phyloP scores from a whole-genome alignment of 2,329 filamentous ascomycete genomes.

The Fusarium pseudocircinatum region DNA sequence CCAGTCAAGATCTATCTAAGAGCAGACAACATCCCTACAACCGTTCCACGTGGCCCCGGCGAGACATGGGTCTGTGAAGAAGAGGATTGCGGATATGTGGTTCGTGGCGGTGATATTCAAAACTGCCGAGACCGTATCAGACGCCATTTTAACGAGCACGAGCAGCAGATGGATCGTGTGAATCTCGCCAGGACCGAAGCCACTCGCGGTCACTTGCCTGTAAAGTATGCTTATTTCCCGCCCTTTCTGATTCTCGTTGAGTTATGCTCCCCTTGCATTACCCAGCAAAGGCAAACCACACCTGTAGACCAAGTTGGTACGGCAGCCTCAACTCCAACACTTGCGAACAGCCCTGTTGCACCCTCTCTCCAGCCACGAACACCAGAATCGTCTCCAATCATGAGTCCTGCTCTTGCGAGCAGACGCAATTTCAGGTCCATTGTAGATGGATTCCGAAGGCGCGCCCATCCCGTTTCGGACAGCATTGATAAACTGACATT shows the following conservation, averaged over 20 bases:
- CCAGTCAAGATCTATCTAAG: constrained; percentile 57
- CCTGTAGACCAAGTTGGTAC: not conserved
- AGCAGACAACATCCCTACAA: constrained; percentile 60
- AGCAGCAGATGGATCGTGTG: constrained; percentile 61
- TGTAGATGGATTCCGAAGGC: constrained; percentile 42
- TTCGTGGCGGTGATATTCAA: constrained; percentile 68
- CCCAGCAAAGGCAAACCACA: not conserved
- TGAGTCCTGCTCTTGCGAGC: constrained; percentile 26
- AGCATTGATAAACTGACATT: constrained; percentile 46
- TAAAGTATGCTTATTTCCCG: constrained; percentile 61
- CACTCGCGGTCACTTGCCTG: constrained; percentile 60
- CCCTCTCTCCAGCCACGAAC: not conserved
- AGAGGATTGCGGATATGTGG: constrained; percentile 70
- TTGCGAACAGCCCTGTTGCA: constrained; percentile 2
- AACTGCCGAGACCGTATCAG: constrained; percentile 66
- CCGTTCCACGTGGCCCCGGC: constrained; percentile 63
- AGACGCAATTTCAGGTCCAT: constrained; percentile 37
- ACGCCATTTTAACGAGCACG: constrained; percentile 69
- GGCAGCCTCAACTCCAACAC: not conserved
- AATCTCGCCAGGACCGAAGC: constrained; percentile 67
- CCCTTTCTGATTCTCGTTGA: constrained; percentile 48
- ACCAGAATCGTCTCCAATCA: constrained; percentile 4
- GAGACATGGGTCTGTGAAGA: constrained; percentile 74
- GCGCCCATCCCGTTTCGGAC: constrained; percentile 42
- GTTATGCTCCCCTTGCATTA: constrained; percentile 7